Base-by-base conservation (phyloP, 2,329 filamentous ascomycete genomes). In the Microdochium nivale region DNA sequence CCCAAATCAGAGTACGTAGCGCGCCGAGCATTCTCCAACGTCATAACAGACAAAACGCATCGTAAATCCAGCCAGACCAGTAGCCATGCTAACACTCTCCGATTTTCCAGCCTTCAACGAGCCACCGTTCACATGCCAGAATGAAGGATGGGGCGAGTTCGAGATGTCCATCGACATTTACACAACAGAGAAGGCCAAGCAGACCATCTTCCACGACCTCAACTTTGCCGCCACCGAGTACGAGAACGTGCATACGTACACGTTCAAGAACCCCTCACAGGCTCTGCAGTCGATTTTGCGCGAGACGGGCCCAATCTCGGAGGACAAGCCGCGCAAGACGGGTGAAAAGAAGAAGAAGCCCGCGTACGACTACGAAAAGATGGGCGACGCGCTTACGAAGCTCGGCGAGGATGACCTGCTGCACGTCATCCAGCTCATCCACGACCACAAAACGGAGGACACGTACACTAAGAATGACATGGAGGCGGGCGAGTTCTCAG, bases 91-190 rank as follows among this genome's bases (percentile, higher is more conserved):
- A 47, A 67, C 53, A 44, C 40, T 14, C 2, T 24, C 14, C 19
- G 2, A 3, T 25, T 25, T 8, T 35, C 23, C 59, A 94, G 88
- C 82, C 24, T 87, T 96, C 74, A 86, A 84, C 65, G 85, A 87
- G 58, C 82, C 90, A 0, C 94, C 94, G 0, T 99, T 97, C 74
- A 80, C 79, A 58, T 95, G 95, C 70, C 77, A 83, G 57, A 95
- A 99, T 70, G 88, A 96, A 71, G 94, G 94, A 60, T 99, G 94
- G 94, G 94, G 94, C 64, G 94, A 97, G 73, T 99, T 99, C 67
- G 94, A 97, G 67, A 92, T 99, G 84, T 78, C 77, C 48, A 94
- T 97, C 63, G 83, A 88, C 55, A 79, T 95, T 60, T 87, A 84
- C 64, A 88, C 87, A 44, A 84, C 87, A 27, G 90, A 94, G 70